A percentile compares a stretch with the other conserved stretches of the same genome.
Evolutionary conservation across 495 filamentous ascomycete genomes (phyloP).

Genomic region (Penicillium longicatenatum): DNA sequence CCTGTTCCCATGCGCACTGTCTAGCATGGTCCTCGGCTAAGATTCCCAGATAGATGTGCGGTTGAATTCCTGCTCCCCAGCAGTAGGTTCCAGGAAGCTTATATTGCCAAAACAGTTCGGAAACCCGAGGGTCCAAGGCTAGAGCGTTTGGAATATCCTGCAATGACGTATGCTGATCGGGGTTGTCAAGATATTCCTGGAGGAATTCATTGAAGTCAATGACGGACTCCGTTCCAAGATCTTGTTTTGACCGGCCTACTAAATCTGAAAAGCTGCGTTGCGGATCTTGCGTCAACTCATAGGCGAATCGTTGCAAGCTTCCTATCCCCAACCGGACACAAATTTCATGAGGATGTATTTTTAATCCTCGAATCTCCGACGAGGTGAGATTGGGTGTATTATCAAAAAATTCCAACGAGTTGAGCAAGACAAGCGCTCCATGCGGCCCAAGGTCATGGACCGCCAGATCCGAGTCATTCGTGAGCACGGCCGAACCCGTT

Average conservation of each 20-base stretch:
- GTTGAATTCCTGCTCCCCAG: slow-evolving; percentile 7
- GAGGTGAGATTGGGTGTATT: slow-evolving; percentile 16
- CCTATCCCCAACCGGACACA: slow-evolving; percentile 40
- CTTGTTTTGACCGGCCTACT: slow-evolving; percentile 30
- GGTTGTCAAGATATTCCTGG: slow-evolving; percentile 39
- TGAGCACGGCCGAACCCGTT: slow-evolving; percentile 57
- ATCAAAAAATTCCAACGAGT: slow-evolving; percentile 40
- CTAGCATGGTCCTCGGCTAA: slow-evolving; percentile 59
- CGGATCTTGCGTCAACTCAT: slow-evolving; percentile 31
- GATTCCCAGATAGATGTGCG: slow-evolving; percentile 59
- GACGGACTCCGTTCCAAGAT: slow-evolving; percentile 2
- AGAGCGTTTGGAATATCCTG: background rate
- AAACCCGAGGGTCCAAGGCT: slow-evolving; percentile 36
- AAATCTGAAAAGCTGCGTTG: slow-evolving; percentile 31
- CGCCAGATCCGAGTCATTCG: slow-evolving; percentile 75
- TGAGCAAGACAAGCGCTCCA: slow-evolving; percentile 61
- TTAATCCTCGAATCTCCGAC: slow-evolving; percentile 35
- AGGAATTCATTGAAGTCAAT: slow-evolving; percentile 44
- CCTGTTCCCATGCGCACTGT: slow-evolving; percentile 65
- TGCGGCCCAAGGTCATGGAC: slow-evolving; percentile 61
- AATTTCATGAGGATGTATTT: slow-evolving; percentile 38
- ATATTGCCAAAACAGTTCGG: slow-evolving; percentile 40
- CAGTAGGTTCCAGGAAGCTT: slow-evolving; percentile 19
- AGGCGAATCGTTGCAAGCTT: slow-evolving; percentile 38
- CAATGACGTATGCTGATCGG: background rate